A percentile compares a stretch with the other conserved stretches of the same genome.
Conservation (phyloP, 2,329 filamentous ascomycete genomes). For the Aureobasidium vineae region DNA sequence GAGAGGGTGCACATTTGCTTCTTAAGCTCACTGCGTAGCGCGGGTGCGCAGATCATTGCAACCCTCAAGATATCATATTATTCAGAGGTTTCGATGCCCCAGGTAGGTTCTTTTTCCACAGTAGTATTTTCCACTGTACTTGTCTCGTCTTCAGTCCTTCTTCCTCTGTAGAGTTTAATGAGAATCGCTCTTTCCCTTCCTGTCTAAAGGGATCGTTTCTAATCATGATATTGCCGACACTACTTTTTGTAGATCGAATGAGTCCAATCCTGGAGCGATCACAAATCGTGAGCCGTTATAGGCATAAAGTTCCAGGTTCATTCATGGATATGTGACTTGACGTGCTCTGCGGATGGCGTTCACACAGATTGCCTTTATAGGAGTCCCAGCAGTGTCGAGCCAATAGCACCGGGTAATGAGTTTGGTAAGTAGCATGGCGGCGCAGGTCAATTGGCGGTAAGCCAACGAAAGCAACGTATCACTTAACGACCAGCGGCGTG, state of each 20-base stretch:
- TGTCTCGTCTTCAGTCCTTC: neutral
- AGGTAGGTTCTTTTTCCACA: neutral
- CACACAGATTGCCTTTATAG: neutral
- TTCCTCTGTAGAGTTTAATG: neutral
- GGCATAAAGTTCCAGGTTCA: neutral
- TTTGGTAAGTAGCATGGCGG: neutral
- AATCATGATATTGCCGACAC: too few species aligned
- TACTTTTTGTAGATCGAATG: too few species aligned
- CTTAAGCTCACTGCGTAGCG: neutral
- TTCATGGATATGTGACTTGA: neutral
- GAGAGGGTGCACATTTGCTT: neutral
- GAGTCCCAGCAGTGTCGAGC: neutral
- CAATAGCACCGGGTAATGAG: neutral
- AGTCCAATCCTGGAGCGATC: too few species aligned
- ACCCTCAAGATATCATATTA: too few species aligned
- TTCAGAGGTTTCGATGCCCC: too few species aligned
- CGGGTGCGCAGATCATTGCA: too few species aligned
- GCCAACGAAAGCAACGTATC: neutral
- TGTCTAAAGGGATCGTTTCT: too few species aligned
- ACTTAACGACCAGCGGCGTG: slow-evolving; percentile 5
- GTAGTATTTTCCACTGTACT: neutral
- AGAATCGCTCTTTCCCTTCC: too few species aligned
- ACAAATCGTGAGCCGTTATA: too few species aligned
- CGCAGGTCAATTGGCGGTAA: too few species aligned
- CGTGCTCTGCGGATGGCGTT: neutral